Evolutionary conservation across 768 basidiomycete genomes (phyloP), one percentile per base, ranked within the genome.

Genomic region (Boletus reticuloceps): DNA sequence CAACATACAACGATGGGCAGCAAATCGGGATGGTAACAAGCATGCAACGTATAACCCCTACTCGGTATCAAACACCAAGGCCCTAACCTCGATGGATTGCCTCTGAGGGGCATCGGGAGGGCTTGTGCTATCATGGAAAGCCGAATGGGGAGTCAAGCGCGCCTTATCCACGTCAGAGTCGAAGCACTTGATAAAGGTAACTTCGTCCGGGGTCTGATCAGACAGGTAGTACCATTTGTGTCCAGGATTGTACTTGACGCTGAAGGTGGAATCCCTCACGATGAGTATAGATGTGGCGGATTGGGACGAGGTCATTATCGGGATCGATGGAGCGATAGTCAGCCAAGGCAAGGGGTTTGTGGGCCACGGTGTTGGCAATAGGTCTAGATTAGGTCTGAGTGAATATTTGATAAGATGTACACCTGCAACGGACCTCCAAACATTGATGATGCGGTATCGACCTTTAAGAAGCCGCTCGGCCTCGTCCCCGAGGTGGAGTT

Each of bases 361-460:
- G 73, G 27, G 69, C 69, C 37, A 73, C 76, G 12, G 72, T 59
- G 58, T 78, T 61, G 40, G 39, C 64, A 49, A 79, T 77, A 6
- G 77, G 77, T 27, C 64, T 68, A 31, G 8, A 8, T 29, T 45
- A 32, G 22, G 27, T 6, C 27, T 64, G 38, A 58, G 53, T 9
- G 29, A 5, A 2, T 43, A 31, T 9, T 37, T 16, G 17, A 12
- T 19, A 27, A 36, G 6, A 32, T 4, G 13, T 19, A 11, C 14
- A 7, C 1, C 11, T 6, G n/a, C 4, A 14, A 43, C 58, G 43
- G 10, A 66, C 59, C 78, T 74, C 78, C 78, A 78, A 47, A 78
- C 72, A 56, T 79, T 79, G 63, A 79, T 76, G 60, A 79, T 76
- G 47, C 73, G 75, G 31, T 71, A 68, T 47, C 77, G 75, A 13